Percentiles rank a stretch among this genome's conserved stretches.
phyloP scores from a whole-genome alignment of 2,329 filamentous ascomycete genomes.

The Phialemoniopsis sp. region DNA sequence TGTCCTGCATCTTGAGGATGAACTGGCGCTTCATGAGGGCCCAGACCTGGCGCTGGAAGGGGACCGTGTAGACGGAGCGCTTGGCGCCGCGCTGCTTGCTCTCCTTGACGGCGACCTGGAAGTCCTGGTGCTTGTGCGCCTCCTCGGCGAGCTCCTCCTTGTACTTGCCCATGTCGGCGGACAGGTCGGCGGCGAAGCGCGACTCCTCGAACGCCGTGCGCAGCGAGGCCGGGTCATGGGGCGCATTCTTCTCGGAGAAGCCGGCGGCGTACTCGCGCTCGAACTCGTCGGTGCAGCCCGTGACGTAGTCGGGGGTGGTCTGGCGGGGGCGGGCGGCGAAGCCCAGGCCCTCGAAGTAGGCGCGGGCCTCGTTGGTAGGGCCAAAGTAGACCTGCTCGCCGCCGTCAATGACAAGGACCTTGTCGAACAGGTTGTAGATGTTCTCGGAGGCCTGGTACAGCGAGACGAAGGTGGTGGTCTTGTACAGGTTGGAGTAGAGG shows the following conservation, averaged over 20 bases:
- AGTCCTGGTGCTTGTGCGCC: conserved; percentile 68
- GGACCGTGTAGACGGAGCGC: conserved; percentile 76
- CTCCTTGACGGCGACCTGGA: conserved; percentile 69
- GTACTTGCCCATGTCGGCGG: conserved; percentile 66
- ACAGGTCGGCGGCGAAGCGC: conserved; percentile 47
- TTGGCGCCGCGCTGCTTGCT: conserved; percentile 73
- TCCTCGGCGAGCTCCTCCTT: conserved; percentile 60
- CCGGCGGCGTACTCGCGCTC: conserved; percentile 74
- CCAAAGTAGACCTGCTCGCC: conserved; percentile 77
- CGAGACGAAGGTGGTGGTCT: conserved; percentile 79
- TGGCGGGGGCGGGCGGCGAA: conserved; percentile 72
- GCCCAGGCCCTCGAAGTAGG: conserved; percentile 74
- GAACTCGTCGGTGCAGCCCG: conserved; percentile 78
- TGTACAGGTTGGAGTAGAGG: conserved; percentile 78
- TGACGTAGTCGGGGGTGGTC: conserved; percentile 78
- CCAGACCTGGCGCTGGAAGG: conserved; percentile 80
- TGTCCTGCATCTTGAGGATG: conserved; percentile 81
- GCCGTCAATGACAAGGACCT: conserved; percentile 75
- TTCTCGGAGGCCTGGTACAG: conserved; percentile 83
- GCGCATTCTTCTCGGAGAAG: conserved; percentile 60
- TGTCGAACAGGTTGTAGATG: conserved; percentile 77
- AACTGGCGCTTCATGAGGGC: conserved; percentile 80
- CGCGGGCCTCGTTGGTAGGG: conserved; percentile 59
- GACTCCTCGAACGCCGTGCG: conserved; percentile 68
- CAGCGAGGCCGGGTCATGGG: conserved; percentile 63